A percentile compares a stretch with the other conserved stretches of the same genome.
Evolutionary conservation across 2,329 filamentous ascomycete species (phyloP).

Genomic region (Cladosporium velox): DNA sequence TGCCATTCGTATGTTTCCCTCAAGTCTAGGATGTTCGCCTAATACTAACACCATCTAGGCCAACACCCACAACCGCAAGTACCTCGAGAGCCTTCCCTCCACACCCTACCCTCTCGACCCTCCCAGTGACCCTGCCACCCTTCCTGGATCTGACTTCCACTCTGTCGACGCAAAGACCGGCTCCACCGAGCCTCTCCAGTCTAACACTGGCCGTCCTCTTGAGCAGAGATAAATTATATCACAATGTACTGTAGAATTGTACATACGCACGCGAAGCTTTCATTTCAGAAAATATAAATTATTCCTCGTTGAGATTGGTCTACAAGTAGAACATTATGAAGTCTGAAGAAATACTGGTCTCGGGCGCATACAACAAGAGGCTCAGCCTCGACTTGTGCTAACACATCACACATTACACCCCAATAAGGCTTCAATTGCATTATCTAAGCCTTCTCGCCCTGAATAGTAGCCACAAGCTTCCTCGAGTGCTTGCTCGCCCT

Average conservation of each 20-base stretch:
- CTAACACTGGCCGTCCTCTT: slow-evolving; percentile 59
- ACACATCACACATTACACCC: background rate
- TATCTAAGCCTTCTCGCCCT: slow-evolving; percentile 67
- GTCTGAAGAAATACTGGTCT: background rate
- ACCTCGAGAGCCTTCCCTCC: slow-evolving; percentile 77
- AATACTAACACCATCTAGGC: slow-evolving; percentile 58
- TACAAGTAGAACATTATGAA: background rate
- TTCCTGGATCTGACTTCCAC: slow-evolving; percentile 49
- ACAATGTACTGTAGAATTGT: slow-evolving; percentile 22
- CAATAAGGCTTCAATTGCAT: background rate
- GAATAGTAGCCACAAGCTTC: slow-evolving; percentile 87
- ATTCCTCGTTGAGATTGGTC: background rate
- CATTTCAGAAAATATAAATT: background rate
- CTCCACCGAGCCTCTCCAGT: slow-evolving; percentile 46
- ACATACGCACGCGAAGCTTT: slow-evolving; percentile 24
- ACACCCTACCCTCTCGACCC: slow-evolving; percentile 71
- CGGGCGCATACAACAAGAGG: background rate
- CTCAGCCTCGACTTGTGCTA: background rate
- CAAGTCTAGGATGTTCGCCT: slow-evolving; percentile 16
- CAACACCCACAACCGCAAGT: slow-evolving; percentile 81
- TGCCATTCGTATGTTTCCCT: slow-evolving; percentile 76
- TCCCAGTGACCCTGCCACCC: slow-evolving; percentile 60
- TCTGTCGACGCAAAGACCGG: slow-evolving; percentile 33
- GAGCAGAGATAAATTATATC: slow-evolving; percentile 57
- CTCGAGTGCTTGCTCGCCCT: slow-evolving; percentile 72